These are phyloP conservation scores for Amyloporia xantha DNA, from an alignment of 768 basidiomycete species.

Conservation along the genomic window DNA sequence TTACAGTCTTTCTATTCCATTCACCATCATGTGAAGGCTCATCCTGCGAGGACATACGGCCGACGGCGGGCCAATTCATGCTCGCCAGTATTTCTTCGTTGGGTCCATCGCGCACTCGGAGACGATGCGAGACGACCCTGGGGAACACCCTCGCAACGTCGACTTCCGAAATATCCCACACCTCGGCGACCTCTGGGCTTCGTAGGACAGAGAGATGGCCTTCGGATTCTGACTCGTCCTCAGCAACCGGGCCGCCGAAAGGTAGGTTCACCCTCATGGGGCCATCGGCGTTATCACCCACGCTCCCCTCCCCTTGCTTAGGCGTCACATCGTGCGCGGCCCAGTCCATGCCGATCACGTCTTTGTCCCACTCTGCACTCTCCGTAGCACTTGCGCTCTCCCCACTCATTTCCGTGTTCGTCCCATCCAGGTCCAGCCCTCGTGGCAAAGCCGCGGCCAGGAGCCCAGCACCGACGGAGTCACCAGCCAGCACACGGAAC, in stretches of 20 bases:
- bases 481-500: constrained; percentile 55
- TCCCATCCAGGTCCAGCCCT: background rate
- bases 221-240: background rate
- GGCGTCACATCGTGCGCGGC: background rate
- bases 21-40: constrained; percentile 8
- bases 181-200: constrained; percentile 10
- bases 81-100: constrained; percentile 65
- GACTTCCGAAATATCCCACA: constrained; percentile 59
- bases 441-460: constrained; percentile 25
- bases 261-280: constrained; percentile 1
- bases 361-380: constrained; percentile 4
- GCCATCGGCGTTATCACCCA: background rate
- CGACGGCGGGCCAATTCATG: constrained; percentile 50
- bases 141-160: constrained; percentile 72
- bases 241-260: background rate
- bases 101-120: constrained; percentile 63
- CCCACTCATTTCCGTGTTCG: background rate
- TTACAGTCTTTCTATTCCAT: constrained; percentile 41
- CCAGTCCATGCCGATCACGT: constrained; percentile 2
- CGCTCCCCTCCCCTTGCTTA: background rate
- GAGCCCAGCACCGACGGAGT: constrained; percentile 55
- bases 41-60: too few relatives aligned
- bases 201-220: background rate
- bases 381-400: background rate
- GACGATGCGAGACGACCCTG: constrained; percentile 65